Conservation (phyloP, 805 yeast species). For the Sugiyamaella marilandica region DNA sequence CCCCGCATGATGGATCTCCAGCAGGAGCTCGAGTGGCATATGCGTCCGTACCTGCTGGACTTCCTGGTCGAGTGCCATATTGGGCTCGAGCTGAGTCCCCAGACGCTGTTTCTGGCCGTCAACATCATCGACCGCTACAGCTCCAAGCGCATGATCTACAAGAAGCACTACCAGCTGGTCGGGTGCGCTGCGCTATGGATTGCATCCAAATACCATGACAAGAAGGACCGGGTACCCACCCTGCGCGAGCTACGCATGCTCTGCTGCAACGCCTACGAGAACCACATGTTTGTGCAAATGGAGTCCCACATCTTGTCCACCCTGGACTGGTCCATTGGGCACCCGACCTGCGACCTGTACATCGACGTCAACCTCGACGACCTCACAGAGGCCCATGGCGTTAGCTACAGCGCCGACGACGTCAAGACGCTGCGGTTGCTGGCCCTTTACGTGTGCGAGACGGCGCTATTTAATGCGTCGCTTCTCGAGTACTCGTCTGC, state of each 20-base stretch:
- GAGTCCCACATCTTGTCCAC: slow-evolving; percentile 68
- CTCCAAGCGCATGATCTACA: slow-evolving; percentile 75
- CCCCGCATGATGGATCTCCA: slow-evolving; percentile 71
- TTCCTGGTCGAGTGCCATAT: slow-evolving; percentile 65
- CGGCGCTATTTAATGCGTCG: slow-evolving; percentile 31
- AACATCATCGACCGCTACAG: slow-evolving; percentile 87
- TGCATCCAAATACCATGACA: slow-evolving; percentile 77
- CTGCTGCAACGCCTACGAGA: slow-evolving; percentile 63
- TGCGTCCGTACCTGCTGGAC: slow-evolving; percentile 72
- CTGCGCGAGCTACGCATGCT: slow-evolving; percentile 64
- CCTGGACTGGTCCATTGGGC: slow-evolving; percentile 66
- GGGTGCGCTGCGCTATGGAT: slow-evolving; percentile 92
- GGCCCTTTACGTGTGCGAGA: slow-evolving; percentile 35
- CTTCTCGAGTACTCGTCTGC: slow-evolving; percentile 30
- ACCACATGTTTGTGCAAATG: slow-evolving; percentile 64
- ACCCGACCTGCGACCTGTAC: slow-evolving; percentile 52
- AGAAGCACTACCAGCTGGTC: slow-evolving; percentile 84
- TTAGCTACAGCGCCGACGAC: slow-evolving; percentile 17
- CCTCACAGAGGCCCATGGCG: slow-evolving; percentile 13
- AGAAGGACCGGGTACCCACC: slow-evolving; percentile 70
- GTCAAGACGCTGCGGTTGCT: slow-evolving; percentile 18
- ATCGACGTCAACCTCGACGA: slow-evolving; percentile 27
- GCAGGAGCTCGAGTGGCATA: slow-evolving; percentile 73
- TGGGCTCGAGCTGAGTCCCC: slow-evolving; percentile 58
- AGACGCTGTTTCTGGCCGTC: slow-evolving; percentile 62